Base-by-base conservation (phyloP, 495 filamentous ascomycete species). In the Diplogelasinospora grovesii region DNA sequence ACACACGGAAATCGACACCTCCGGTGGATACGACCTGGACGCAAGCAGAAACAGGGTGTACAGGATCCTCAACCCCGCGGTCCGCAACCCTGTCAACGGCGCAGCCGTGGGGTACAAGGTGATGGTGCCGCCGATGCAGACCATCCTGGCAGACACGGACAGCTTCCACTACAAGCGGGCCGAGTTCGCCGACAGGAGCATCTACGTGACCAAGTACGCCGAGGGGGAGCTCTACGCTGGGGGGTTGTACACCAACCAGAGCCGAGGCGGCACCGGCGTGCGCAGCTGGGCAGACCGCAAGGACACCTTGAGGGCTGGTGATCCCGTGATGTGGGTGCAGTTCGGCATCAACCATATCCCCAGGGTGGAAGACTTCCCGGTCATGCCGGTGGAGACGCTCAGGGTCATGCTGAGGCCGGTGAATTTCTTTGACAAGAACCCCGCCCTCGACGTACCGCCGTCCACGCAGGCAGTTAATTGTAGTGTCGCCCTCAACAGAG, bases 171-270 rank as follows among this genome's bases (percentile, higher is more conserved):
- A 76, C 50, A 75, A 74, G 41, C 75, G 89, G 9, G 85, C 86
- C 11, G 86, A 90, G 61, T 95, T 89, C 50, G 83, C 83, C 0
- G 85, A 84, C 50, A 81, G 81, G 46, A 82, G 83, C 37, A 70
- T 95, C 34, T 95, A 89, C 68, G 78, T 90, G 4, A 89, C 86
- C 1, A 75, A 74, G 15, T 84, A 93, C 57, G 69, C 65, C 27
- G 88, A 93, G 40, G 78, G 71, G 5, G 89, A 95, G 58, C 62
- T 93, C 3, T 94, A 78, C 54, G 79, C 89, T 0, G 87, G 81
- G 6, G 89, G 89, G 5, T 75, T 81, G 54, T 95, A 90, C 58
- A 95, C 89, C 3, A 85, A 94, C 47, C 89, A 95, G 64, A 59
- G 58, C 22, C 55, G 55, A 3, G 52, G 49, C n/a, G 60, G 49